Evolutionary conservation across 2,329 filamentous ascomycete species (phyloP).

Genomic region (Claviceps digitariae): DNA sequence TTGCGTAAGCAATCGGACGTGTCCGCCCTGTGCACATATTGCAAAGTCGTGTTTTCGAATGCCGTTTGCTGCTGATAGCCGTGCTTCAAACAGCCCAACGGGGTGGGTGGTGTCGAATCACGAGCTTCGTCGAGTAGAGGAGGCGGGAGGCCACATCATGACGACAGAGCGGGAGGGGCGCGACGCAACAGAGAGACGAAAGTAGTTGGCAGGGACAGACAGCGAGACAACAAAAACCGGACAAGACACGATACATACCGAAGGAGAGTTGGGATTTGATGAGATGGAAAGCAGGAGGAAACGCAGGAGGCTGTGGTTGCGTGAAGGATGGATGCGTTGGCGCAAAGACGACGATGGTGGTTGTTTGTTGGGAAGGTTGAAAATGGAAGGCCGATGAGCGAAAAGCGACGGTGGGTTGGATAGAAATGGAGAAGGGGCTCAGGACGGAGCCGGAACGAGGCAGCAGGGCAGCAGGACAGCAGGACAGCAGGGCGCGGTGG

Average conservation of each 20-base stretch:
- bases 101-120: neutral
- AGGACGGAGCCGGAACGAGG: slow-evolving; percentile 12
- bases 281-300: neutral
- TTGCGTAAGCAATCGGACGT: slow-evolving; percentile 1
- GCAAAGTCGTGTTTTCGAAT: neutral
- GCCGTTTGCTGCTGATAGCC: neutral
- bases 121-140: neutral
- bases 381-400: slow-evolving; percentile 18
- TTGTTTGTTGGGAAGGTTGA: slow-evolving; percentile 16
- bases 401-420: slow-evolving; percentile 16
- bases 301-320: slow-evolving; percentile 2
- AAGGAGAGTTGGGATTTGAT: neutral
- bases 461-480: slow-evolving; percentile 1
- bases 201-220: slow-evolving; percentile 7
- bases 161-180: slow-evolving; percentile 25
- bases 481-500: neutral
- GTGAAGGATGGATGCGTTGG: slow-evolving; percentile 10
- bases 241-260: slow-evolving; percentile 5
- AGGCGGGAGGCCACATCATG: slow-evolving; percentile 16
- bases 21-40: neutral
- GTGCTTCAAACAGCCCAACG: neutral
- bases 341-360: slow-evolving; percentile 5
- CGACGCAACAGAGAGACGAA: slow-evolving; percentile 4
- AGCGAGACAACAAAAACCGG: slow-evolving; percentile 4
- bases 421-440: slow-evolving; percentile 20